Base-by-base conservation (phyloP, 2,329 filamentous ascomycete genomes). In the Calonectria pseudoturangicola region DNA sequence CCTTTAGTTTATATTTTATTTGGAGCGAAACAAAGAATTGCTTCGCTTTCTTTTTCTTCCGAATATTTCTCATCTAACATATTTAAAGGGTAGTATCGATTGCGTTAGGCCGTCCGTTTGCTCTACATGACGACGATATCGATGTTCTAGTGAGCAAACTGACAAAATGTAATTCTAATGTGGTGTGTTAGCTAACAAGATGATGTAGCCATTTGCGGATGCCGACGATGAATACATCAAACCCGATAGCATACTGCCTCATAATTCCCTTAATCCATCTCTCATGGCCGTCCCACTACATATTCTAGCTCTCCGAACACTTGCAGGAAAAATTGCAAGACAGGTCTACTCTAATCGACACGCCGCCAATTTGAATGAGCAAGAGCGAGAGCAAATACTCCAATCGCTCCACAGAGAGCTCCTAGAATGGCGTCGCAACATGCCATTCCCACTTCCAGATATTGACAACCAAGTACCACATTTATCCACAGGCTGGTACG, bases 51-150 rank as follows among this genome's bases (percentile, higher is more conserved):
- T 36, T 36, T 36, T 12, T 10, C 10, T 36, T 36, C 18, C 10
- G 18, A 21, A 27, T n/a, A n/a, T 33, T 39, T 12, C n/a, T 45
- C 10, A 18, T 54, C 2, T 47, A 4, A 25, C 27, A 21, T 9
- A 5, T 33, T 28, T 28, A 9, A 47, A 85, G 85, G 1, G 82
- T 87, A 1, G 86, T 87, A 6, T 87, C 86, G 7, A 83, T 85
- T 33, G 83, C 86, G 2, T 74, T 88, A 2, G 86, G 86, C 1
- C 81, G 86, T 0, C 86, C 86, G 0, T 87, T 87, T 74, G 86
- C 85, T 3, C 80, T 88, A 3, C 85, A 86, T 27, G 86, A 87
- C 51, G 85, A 87, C 47, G 86, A 88, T 68, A 85, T 88, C 8
- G 85, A 86, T 54, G 81, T 87, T 4, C 72, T 78, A 73, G 84